Conservation (phyloP, 345 rosid genomes). For the Mallotus nudiflorus region DNA sequence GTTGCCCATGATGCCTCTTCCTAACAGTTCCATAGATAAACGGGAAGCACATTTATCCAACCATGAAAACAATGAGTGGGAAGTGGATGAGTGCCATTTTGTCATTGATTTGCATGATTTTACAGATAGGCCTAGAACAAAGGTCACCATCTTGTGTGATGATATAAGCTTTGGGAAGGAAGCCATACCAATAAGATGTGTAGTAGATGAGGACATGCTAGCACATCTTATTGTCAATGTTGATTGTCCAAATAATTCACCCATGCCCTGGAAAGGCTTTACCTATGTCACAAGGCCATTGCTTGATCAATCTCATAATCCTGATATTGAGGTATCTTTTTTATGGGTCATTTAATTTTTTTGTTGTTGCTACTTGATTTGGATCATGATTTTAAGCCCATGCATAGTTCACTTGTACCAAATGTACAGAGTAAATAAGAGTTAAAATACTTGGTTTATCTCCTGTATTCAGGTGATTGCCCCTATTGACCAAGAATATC, state of each 20-base stretch:
- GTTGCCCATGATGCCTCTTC: conserved; percentile 42
- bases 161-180: conserved; percentile 94
- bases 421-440: too few species aligned
- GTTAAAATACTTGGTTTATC: too few species aligned
- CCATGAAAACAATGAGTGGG: conserved; percentile 44
- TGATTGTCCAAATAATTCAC: conserved; percentile 31
- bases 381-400: neutral
- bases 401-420: too few species aligned
- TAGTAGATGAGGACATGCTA: conserved; percentile 58
- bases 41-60: conserved; percentile 27
- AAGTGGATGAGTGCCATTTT: conserved; percentile 84
- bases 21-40: conserved; percentile 33
- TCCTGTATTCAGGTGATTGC: conserved; percentile 5
- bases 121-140: conserved; percentile 44
- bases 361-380: neutral
- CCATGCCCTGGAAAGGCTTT: conserved; percentile 81
- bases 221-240: conserved; percentile 35
- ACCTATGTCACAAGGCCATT: conserved; percentile 64
- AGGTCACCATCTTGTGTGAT: conserved; percentile 53
- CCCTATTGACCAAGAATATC: neutral
- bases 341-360: conserved; percentile 8
- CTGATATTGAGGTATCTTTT: conserved; percentile 61
- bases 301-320: conserved; percentile 48
- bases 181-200: conserved; percentile 65
- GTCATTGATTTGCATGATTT: conserved; percentile 62